Evolutionary conservation across 2,329 filamentous ascomycete species (phyloP).

Genomic region (Amauroascus niger): DNA sequence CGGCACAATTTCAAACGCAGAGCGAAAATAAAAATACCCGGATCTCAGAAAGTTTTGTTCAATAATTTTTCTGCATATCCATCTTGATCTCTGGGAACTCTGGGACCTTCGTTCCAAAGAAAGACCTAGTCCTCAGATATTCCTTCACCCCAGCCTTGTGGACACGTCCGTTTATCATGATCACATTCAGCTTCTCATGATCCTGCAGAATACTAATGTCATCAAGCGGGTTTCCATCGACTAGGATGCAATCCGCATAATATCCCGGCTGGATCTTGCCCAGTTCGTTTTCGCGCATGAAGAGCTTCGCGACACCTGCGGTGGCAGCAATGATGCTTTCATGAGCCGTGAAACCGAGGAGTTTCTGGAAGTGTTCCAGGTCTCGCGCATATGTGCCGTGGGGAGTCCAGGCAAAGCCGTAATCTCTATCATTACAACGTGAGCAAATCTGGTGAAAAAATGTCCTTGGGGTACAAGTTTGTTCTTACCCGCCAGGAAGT

Average conservation of each 20-base stretch:
- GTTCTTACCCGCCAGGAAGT: too few relatives aligned
- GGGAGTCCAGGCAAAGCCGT: conserved; percentile 42
- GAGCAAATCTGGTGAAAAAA: neutral
- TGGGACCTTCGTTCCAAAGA: conserved; percentile 6
- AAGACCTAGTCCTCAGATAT: conserved; percentile 12
- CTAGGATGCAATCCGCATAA: conserved; percentile 39
- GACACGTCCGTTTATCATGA: conserved; percentile 42
- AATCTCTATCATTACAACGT: conserved; percentile 27
- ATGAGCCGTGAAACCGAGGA: conserved; percentile 38
- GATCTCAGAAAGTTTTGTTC: neutral
- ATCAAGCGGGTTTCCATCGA: conserved; percentile 40
- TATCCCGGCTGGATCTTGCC: conserved; percentile 37
- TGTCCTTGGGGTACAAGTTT: too few relatives aligned
- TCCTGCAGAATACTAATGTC: conserved; percentile 38
- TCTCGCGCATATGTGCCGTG: conserved; percentile 43
- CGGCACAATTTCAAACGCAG: too few relatives aligned
- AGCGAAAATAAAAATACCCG: too few relatives aligned
- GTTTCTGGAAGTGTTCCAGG: conserved; percentile 39
- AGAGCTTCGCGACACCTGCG: conserved; percentile 32
- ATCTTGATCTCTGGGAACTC: conserved; percentile 11
- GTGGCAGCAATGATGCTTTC: conserved; percentile 41
- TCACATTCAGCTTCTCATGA: conserved; percentile 37
- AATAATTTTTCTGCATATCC: conserved; percentile 13
- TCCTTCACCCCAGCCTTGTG: conserved; percentile 31
- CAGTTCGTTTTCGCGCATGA: conserved; percentile 32